These are phyloP conservation scores for Mucor velutinosus DNA, from an alignment of 371 early-diverging fungal species.

Conservation along the genomic window DNA sequence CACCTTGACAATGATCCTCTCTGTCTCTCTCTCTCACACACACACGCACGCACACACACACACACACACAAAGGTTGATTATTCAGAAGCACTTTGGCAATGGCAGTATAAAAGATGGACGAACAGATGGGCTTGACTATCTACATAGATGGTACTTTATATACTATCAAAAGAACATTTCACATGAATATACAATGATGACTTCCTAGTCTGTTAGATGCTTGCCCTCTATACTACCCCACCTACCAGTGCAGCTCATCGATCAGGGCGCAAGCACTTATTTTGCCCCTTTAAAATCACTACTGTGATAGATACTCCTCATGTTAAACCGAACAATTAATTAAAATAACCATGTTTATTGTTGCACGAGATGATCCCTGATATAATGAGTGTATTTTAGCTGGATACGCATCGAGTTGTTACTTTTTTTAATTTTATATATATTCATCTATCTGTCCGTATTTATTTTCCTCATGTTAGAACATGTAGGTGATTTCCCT, in stretches of 20 bases:
- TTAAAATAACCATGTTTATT: slow-evolving; percentile 3
- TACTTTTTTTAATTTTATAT: slow-evolving; percentile 2
- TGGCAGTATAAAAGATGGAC: no score
- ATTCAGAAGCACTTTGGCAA: no score
- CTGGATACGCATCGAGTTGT: not conserved
- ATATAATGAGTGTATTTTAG: not conserved
- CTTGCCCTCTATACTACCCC: no score
- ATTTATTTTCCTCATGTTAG: not conserved
- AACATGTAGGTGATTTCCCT: not conserved
- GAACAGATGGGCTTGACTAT: no score
- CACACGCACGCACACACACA: no score
- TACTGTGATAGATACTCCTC: not conserved
- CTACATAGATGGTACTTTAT: no score
- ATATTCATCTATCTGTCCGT: not conserved
- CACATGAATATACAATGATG: no score
- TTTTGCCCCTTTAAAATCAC: not conserved
- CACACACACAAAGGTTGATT: no score
- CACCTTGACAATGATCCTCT: no score
- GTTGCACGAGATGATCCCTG: slow-evolving; percentile 14
- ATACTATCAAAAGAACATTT: no score
- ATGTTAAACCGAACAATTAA: not conserved
- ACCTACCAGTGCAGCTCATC: not conserved
- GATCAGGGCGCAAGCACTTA: not conserved
- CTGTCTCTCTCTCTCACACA: no score
- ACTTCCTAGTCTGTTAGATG: no score